Conservation (phyloP, 1,284 basidiomycete species). For the Bjerkandera adusta region DNA sequence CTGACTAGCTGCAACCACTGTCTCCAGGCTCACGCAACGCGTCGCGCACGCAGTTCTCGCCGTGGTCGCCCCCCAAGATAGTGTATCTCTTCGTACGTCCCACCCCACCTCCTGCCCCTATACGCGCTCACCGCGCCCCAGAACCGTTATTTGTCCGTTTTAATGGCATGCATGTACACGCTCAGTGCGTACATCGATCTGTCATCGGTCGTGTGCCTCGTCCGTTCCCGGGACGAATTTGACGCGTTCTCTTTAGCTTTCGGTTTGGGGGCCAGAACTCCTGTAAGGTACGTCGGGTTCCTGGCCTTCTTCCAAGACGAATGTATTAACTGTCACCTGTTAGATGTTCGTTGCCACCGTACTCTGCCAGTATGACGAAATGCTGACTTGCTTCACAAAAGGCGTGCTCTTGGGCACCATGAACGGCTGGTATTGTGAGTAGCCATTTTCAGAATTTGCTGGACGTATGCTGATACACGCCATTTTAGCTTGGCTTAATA, state of each 20-base stretch:
- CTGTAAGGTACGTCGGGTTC: slow-evolving; percentile 13
- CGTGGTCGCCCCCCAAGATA: slow-evolving; percentile 16
- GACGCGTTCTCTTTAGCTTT: slow-evolving; percentile 5
- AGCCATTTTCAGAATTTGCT: too few species aligned
- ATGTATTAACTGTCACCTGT: too few species aligned
- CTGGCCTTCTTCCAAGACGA: too few species aligned
- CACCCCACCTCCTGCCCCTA: neutral
- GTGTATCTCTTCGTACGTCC: slow-evolving; percentile 17
- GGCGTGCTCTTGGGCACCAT: neutral
- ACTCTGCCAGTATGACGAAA: neutral
- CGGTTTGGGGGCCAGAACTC: slow-evolving; percentile 11
- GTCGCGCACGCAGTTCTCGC: slow-evolving; percentile 16
- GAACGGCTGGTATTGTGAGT: neutral
- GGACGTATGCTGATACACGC: too few species aligned
- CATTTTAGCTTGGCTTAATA: slow-evolving; percentile 16
- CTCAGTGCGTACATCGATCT: too few species aligned
- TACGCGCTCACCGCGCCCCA: neutral
- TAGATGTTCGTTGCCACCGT: slow-evolving; percentile 11
- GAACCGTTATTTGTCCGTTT: slow-evolving; percentile 19
- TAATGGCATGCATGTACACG: slow-evolving; percentile 15
- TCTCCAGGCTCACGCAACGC: neutral
- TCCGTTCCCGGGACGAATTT: neutral
- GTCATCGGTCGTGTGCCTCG: too few species aligned
- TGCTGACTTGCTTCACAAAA: slow-evolving; percentile 4
- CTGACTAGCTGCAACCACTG: neutral